Percentiles rank a stretch among this genome's conserved stretches.
phyloP scores from a whole-genome alignment of 768 basidiomycete genomes.

The Pleurotus platypus region DNA sequence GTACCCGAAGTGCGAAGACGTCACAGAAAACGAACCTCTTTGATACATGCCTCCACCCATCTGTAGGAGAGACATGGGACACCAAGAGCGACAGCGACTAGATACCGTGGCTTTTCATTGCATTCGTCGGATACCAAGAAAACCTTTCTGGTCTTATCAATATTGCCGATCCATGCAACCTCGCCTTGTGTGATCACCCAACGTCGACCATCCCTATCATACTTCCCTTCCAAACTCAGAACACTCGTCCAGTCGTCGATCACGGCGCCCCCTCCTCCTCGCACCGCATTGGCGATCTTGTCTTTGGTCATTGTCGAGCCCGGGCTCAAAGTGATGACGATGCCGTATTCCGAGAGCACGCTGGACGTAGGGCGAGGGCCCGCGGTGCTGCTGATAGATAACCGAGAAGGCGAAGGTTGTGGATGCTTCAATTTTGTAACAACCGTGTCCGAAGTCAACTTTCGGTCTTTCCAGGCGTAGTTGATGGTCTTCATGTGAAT shows the following conservation, averaged over 20 bases:
- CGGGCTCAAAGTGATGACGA: conserved; percentile 53
- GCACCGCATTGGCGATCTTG: conserved; percentile 26
- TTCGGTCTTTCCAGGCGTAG: conserved; percentile 52
- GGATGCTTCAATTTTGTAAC: conserved; percentile 35
- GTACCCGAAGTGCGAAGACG: background rate
- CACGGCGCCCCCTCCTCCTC: conserved; percentile 52
- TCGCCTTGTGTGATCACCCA: conserved; percentile 53
- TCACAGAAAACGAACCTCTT: conserved; percentile 22
- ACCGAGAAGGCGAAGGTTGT: conserved; percentile 47
- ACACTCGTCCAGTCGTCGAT: conserved; percentile 62
- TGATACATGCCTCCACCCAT: conserved; percentile 46
- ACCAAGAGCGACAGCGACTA: conserved; percentile 80
- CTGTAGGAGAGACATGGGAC: conserved; percentile 71
- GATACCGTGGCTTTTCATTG: conserved; percentile 73
- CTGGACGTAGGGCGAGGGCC: conserved; percentile 26
- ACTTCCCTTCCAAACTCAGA: conserved; percentile 52
- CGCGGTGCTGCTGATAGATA: conserved; percentile 34
- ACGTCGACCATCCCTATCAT: conserved; percentile 35
- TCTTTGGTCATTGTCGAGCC: conserved; percentile 39
- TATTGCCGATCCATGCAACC: conserved; percentile 38
- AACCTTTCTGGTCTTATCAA: conserved; percentile 42
- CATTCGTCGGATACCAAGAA: conserved; percentile 68
- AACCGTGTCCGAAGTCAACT: conserved; percentile 37
- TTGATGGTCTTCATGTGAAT: conserved; percentile 49
- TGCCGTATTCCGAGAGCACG: conserved; percentile 45